Evolutionary conservation across 495 filamentous ascomycete species (phyloP).

Genomic region (Sporormia fimetaria): DNA sequence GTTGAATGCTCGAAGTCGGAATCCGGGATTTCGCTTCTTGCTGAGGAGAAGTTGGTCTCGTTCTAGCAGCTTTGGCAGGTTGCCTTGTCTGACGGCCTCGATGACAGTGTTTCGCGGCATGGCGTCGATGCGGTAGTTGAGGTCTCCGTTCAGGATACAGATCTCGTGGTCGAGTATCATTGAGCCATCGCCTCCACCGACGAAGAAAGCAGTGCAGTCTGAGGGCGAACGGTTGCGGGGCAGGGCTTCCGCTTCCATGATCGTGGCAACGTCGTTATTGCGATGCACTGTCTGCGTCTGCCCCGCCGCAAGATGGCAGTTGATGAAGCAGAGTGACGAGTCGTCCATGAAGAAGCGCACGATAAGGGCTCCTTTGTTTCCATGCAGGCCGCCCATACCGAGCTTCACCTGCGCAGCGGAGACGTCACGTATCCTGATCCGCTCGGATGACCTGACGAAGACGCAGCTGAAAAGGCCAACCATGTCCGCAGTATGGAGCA

Average conservation of each 20-base stretch:
- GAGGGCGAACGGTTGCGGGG: slow-evolving; percentile 34
- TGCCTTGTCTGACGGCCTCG: slow-evolving; percentile 62
- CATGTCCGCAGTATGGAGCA: slow-evolving; percentile 78
- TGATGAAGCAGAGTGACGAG: slow-evolving; percentile 87
- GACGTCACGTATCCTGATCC: slow-evolving; percentile 62
- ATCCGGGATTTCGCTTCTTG: slow-evolving; percentile 73
- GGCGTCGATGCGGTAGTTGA: slow-evolving; percentile 98
- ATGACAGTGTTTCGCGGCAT: slow-evolving; percentile 88
- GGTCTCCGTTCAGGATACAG: slow-evolving; percentile 87
- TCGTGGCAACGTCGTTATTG: slow-evolving; percentile 85
- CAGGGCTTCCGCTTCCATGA: slow-evolving; percentile 66
- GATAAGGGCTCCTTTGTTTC: slow-evolving; percentile 93
- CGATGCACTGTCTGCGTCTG: slow-evolving; percentile 80
- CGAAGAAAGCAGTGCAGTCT: slow-evolving; percentile 60
- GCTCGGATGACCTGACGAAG: slow-evolving; percentile 73
- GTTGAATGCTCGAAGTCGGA: slow-evolving; percentile 73
- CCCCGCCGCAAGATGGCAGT: slow-evolving; percentile 92
- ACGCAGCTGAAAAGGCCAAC: slow-evolving; percentile 93
- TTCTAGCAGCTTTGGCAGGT: slow-evolving; percentile 82
- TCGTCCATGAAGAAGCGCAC: slow-evolving; percentile 85
- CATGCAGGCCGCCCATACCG: slow-evolving; percentile 84
- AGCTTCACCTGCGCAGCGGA: slow-evolving; percentile 78
- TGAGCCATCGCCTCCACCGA: slow-evolving; percentile 81
- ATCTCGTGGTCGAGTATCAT: slow-evolving; percentile 97
- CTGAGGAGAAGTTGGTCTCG: slow-evolving; percentile 87